Evolutionary conservation across 2,329 filamentous ascomycete genomes (phyloP).

Genomic region (Myriosclerotinia duriaeana): DNA sequence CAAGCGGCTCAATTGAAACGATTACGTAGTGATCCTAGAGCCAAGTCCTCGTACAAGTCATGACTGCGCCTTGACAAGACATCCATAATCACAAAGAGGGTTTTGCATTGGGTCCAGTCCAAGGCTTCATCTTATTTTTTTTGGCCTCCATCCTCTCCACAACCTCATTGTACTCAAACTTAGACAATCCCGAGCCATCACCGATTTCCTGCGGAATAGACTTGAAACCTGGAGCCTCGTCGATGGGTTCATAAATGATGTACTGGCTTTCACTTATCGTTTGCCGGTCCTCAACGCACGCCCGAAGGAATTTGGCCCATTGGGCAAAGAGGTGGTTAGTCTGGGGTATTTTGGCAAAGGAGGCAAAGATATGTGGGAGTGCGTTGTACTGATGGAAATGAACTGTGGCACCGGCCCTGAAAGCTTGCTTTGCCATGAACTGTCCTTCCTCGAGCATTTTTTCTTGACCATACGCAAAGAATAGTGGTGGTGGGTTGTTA

Average conservation of each 20-base stretch:
- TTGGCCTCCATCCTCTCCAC: neutral
- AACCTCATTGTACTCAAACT: neutral
- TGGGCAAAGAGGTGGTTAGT: neutral
- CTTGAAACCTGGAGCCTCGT: neutral
- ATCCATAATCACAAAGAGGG: neutral
- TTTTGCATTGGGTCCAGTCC: neutral
- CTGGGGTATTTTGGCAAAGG: neutral
- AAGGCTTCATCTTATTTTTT: neutral
- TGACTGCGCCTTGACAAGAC: too few species aligned
- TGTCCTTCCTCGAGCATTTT: conserved; percentile 4
- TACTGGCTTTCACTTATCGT: neutral
- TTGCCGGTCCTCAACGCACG: neutral
- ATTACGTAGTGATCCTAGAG: too few species aligned
- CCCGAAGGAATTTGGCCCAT: neutral
- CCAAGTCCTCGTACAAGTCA: too few species aligned
- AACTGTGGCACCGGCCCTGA: conserved; percentile 1
- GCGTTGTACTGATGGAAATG: conserved; percentile 6
- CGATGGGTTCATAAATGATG: neutral
- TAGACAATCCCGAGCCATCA: neutral
- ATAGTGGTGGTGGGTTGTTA: conserved; percentile 10
- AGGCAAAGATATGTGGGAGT: conserved; percentile 7
- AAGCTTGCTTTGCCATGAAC: conserved; percentile 15
- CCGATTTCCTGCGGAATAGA: neutral
- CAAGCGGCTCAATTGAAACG: too few species aligned
- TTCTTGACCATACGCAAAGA: conserved; percentile 17